Conservation (phyloP, 805 yeast genomes). For the Spathaspora sp. region DNA sequence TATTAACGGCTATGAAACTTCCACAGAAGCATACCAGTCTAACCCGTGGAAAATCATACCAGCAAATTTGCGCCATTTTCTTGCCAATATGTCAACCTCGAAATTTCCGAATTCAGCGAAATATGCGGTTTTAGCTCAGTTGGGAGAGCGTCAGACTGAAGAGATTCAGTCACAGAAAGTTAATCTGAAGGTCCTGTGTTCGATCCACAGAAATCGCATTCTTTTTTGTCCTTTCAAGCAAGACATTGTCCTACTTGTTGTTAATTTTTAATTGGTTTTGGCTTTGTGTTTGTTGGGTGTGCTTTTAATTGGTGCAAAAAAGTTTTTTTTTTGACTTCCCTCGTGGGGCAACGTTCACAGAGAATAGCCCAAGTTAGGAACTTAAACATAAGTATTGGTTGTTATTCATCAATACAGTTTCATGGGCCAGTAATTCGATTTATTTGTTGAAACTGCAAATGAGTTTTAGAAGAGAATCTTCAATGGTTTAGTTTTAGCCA, state of each 20-base stretch:
- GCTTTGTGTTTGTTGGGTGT: background rate
- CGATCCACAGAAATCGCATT: constrained; percentile 76
- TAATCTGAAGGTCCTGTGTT: constrained; percentile 85
- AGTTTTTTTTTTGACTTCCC: background rate
- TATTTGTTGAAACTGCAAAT: too few relatives aligned
- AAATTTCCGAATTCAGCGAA: background rate
- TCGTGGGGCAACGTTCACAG: background rate
- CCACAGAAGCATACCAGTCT: too few relatives aligned
- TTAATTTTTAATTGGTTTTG: background rate
- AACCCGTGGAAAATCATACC: too few relatives aligned
- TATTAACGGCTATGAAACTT: too few relatives aligned
- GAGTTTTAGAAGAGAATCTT: too few relatives aligned
- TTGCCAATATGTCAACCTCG: too few relatives aligned
- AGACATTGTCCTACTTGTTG: background rate
- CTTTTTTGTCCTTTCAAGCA: constrained; percentile 12
- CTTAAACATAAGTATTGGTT: too few relatives aligned
- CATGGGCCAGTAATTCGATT: too few relatives aligned
- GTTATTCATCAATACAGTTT: too few relatives aligned
- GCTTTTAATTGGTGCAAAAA: background rate
- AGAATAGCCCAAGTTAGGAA: too few relatives aligned
- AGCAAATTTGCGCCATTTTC: background rate
- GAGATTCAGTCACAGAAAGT: constrained; percentile 13
- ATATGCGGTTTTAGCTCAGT: constrained; percentile 34
- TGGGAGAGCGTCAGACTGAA: constrained; percentile 24
- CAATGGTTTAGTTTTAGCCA: too few relatives aligned